phyloP scores from a whole-genome alignment of 495 filamentous ascomycete genomes.

The Neurospora terricola region DNA sequence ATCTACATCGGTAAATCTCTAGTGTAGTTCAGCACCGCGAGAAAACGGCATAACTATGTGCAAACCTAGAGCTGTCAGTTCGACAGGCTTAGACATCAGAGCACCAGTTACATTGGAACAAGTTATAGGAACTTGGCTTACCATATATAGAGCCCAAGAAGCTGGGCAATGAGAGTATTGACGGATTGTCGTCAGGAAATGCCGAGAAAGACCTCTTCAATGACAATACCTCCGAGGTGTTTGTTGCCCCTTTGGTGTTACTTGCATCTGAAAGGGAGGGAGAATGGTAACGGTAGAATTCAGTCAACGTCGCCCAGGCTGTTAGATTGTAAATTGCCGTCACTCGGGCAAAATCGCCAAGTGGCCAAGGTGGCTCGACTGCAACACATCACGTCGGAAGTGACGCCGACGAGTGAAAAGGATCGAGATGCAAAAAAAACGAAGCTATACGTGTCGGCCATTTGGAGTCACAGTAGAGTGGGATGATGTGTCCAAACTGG shows the following conservation, averaged over 20 bases:
- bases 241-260: background rate
- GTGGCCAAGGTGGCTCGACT: background rate
- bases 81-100: background rate
- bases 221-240: background rate
- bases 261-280: background rate
- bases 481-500: background rate
- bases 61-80: background rate
- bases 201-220: background rate
- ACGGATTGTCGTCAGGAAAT: background rate
- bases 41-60: background rate
- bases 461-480: background rate
- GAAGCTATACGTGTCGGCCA: background rate
- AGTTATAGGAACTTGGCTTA: background rate
- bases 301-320: background rate
- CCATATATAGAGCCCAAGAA: background rate
- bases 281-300: background rate
- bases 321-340: background rate
- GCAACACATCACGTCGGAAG: background rate
- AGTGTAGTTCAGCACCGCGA: background rate
- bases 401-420: background rate
- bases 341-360: background rate
- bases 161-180: background rate
- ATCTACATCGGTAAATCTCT: background rate
- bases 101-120: background rate
- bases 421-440: background rate